Evolutionary conservation across 352 stramenopile species (phyloP), one percentile per base, ranked within the genome.

Genomic region (Globisporangium sylvaticum): DNA sequence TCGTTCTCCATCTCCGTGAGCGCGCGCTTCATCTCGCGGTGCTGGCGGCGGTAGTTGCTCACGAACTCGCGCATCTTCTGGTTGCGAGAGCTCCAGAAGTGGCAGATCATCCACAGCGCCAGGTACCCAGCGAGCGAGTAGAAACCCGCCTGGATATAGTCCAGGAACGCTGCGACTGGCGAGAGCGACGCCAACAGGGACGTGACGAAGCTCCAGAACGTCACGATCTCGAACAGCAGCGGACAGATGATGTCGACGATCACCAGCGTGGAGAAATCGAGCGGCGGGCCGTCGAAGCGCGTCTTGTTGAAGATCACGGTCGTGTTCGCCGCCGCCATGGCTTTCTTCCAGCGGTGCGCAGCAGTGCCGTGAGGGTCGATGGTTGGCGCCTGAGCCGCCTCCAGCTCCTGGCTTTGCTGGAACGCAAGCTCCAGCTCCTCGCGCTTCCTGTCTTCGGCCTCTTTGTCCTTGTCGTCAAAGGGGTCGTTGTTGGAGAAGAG

Each of bases 61-160:
- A 96, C 88, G 66, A 94, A 92, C 73, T 94, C 83, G 56, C 88
- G 87, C 88, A 96, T 96, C 56, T 92, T 91, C 44, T 79, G 80
- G 70, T 94, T 94, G 24, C 88, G 81, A 54, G 81, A 72, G 72
- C 88, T 96, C 67, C 84, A 94, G 68, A 92, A 96, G 72, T 96
- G 88, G 67, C 84, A 93, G 15, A 88, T 72, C 73, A 93, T 88
- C 88, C 88, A 96, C 10, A 92, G 48, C 7, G 73, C 71, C 50
- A 96, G 72, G 73, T 94, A 94, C 12, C 78, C 76, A 8, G 71
- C 76, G 52, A 91, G 71, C 67, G 78, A 84, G 73, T 92, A 96
- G 66, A 94, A 94, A 22, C 88, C 88, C 34, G 80, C 75, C 24
- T 89, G 83, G 53, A 94, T 87, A 62, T 96, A 96, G 61, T 85